A percentile compares a stretch with the other conserved stretches of the same genome.
Conservation (phyloP, 2,329 filamentous ascomycete species). For the Clarireedia homoeocarpa region DNA sequence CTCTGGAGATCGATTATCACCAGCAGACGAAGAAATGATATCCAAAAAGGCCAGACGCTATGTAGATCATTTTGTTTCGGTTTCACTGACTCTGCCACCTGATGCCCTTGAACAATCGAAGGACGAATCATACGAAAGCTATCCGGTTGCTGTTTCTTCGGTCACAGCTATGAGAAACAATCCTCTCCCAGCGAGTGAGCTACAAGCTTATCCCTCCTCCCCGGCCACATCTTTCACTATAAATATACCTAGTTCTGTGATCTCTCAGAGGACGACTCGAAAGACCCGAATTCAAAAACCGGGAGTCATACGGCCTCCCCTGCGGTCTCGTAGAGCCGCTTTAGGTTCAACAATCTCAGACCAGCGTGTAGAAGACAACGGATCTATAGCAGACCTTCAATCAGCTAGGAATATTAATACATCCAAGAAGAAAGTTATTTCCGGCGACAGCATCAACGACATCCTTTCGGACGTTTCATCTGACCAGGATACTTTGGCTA, state of each 20-base stretch:
- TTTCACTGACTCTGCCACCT: not conserved
- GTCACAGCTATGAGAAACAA: not conserved
- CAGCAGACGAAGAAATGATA: slow-evolving; percentile 1
- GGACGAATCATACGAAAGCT: not conserved
- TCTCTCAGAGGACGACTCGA: not conserved
- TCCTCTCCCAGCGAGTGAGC: not conserved
- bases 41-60: slow-evolving; percentile 3
- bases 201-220: not conserved
- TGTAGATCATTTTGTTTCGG: slow-evolving; percentile 4
- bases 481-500: not conserved
- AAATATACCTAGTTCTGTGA: not conserved
- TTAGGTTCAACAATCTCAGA: not conserved
- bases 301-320: not conserved
- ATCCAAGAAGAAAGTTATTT: not conserved
- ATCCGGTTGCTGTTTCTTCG: not conserved
- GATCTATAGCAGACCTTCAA: not conserved
- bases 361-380: not conserved
- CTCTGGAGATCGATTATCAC: not conserved
- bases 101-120: not conserved
- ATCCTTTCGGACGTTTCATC: not conserved
- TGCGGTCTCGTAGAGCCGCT: not conserved
- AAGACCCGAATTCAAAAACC: not conserved
- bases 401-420: not conserved
- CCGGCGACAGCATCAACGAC: not conserved
- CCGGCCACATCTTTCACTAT: not conserved